Base-by-base conservation (phyloP, 306 rosid genomes). In the Fragaria vesca region DNA sequence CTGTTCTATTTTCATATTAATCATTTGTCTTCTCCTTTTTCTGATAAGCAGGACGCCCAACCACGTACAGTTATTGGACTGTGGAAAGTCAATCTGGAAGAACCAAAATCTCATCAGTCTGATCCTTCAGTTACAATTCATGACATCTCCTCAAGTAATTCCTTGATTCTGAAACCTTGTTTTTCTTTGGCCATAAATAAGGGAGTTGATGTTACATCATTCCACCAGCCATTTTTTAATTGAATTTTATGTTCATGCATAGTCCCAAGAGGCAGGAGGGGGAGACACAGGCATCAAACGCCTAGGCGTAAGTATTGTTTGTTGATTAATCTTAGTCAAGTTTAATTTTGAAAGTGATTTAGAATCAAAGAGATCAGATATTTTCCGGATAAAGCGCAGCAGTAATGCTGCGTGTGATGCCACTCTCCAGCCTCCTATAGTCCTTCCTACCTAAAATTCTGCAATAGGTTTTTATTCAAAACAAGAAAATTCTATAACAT, bases 21-120 rank as follows among this genome's bases (percentile, higher is more conserved):
- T 51, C 20, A 57, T 43, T n/a, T 2, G 0, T 8, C 8, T 66
- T 66, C 28, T 72, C 20, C n/a, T 79, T 72, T 10, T 45, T 45
- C 72, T 71, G 81, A 86, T 84, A 85, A 54, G 78, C 93, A 95
- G 99, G 97, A 93, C 0, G 94, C 97, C 20, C 86, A 34, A 72
- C 99, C 99, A 8, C 93, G 93, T 6, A 77, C 85, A 36, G 72
- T 96, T 69, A 72, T 90, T 84, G 83, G 90, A 69, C 79, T 96
- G 76, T 96, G 98, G 98, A 91, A 87, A 83, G 91, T 95, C 78
- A 85, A 90, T 79, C 86, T 96, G 85, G 94, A 90, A 51, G 93
- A 90, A 86, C 88, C 93, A 65, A 96, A 90, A 86, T 82, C 83
- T 54, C 91, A 69, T 81, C 97, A 79, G 68, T 81, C 99, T 83